Base-by-base conservation (phyloP, 768 basidiomycete genomes). In the Fibroporia radiculosa region DNA sequence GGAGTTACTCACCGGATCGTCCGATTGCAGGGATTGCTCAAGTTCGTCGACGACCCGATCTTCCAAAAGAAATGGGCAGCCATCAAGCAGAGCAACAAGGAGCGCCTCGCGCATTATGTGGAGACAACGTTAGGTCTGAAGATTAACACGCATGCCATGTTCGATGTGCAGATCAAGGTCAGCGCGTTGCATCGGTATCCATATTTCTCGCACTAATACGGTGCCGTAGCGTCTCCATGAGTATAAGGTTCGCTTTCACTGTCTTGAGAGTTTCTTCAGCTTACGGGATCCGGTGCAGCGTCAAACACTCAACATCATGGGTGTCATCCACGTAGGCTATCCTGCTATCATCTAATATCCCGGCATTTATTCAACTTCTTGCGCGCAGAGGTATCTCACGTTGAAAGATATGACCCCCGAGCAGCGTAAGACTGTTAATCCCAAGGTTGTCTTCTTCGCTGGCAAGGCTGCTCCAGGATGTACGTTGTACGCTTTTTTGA, bases 391-490 rank as follows among this genome's bases (percentile, higher is more conserved):
- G 38, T 96, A 95, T 66, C 68, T 93, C 40, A 66, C 65, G 8
- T 63, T 96, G 64, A 97, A 97, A 69, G 72, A 63, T 25, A 79
- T 95, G 80, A 71, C 73, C 2, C 75, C 86, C 0, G 82, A 65
- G 23, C 81, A 96, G 61, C 77, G 86, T 57, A 84, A 85, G 70
- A 87, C 86, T 61, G 76, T 84, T 52, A 80, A 77, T 53, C 85
- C 80, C n/a, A 77, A 81, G 42, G 92, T 91, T 16, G 84, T 91
- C n/a, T 87, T 99, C 72, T 98, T 99, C 52, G 95, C 91, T 25
- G 95, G 96, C 51, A 97, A 97, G 63, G 93, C 95, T 42, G 95
- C 95, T 0, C 95, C 95, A 29, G 93, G 82, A 47, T 91, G 84
- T 85, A 59, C 58, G 82, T 68, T 4, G 10, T 35, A 18, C 31